Evolutionary conservation across 2,329 filamentous ascomycete genomes (phyloP), one percentile per base, ranked within the genome.

Genomic region (Hypoxylon sp.): DNA sequence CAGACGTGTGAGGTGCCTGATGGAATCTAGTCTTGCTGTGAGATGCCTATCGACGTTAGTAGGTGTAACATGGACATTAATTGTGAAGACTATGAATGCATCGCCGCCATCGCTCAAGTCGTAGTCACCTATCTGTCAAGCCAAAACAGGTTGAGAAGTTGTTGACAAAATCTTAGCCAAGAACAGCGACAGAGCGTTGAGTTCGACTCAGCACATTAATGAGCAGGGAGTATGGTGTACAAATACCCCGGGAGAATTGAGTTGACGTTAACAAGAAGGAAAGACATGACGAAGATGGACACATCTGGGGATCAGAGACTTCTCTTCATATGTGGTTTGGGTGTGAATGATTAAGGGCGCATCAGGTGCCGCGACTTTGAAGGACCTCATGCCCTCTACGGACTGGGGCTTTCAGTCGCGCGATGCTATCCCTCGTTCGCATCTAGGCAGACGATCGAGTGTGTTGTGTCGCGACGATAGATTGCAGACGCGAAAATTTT

Each of bases 41-140:
- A 68, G 18, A 36, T 53, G 38, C 48, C 72, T 73, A 46, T 22
- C 11, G 14, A 69, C 40, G 65, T 73, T 53, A 73, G 67, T 67
- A 60, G 38, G 16, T 20, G 20, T 32, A 53, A 49, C 42, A 38
- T 24, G 50, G 8, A 9, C 28, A 61, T 48, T 26, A 44, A 48
- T 48, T 8, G 36, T 60, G 28, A 46, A 51, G 44, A 36, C 12
- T 44, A 58, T 45, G 60, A 24, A 52, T 54, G 46, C 64, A 65
- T 67, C 51, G 58, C 55, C 24, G 61, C 54, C 58, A 60, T 45
- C 53, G 53, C 46, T 46, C 11, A 28, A 18, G 20, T n/a, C n/a
- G n/a, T 14, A 24, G 12, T 58, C 44, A 45, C 33, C 45, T 30
- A 54, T 44, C 8, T 18, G 36, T 52, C 30, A 24, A 55, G 30